Percentiles rank a stretch among this genome's conserved stretches.
Evolutionary conservation across 345 rosid genomes (phyloP).

Genomic region (Citrus medica): DNA sequence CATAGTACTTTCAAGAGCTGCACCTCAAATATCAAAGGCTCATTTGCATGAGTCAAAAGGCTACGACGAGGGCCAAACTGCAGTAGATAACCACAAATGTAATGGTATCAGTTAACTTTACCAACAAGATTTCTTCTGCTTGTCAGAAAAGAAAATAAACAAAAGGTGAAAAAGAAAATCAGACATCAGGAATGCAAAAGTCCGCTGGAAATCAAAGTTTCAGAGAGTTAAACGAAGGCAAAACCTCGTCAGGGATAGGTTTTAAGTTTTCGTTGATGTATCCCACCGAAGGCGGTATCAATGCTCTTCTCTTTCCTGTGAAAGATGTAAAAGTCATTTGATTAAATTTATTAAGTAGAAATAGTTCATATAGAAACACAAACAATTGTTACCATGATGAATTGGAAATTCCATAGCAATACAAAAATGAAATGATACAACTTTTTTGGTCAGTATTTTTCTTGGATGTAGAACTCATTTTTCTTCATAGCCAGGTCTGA

Average conservation of each 20-base stretch:
- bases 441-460: too few species aligned
- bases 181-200: neutral
- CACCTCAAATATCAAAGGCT: slow-evolving; percentile 87
- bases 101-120: neutral
- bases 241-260: slow-evolving; percentile 82
- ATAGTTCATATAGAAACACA: neutral
- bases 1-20: slow-evolving; percentile 77
- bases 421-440: neutral
- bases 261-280: slow-evolving; percentile 60
- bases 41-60: slow-evolving; percentile 74
- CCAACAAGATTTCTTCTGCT: too few species aligned
- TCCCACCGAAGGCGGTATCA: slow-evolving; percentile 83
- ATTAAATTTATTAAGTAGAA: neutral
- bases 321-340: neutral
- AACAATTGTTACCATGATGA: neutral
- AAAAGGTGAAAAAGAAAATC: too few species aligned
- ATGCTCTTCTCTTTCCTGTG: slow-evolving; percentile 84
- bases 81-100: slow-evolving; percentile 20
- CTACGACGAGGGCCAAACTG: slow-evolving; percentile 95
- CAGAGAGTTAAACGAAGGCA: neutral
- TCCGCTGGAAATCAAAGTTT: neutral
- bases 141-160: too few species aligned
- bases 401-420: neutral
- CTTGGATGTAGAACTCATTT: neutral
- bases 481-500: neutral